These are phyloP conservation scores for Helotiales sp. DNA, from an alignment of 2,329 filamentous ascomycete genomes.

Conservation along the genomic window DNA sequence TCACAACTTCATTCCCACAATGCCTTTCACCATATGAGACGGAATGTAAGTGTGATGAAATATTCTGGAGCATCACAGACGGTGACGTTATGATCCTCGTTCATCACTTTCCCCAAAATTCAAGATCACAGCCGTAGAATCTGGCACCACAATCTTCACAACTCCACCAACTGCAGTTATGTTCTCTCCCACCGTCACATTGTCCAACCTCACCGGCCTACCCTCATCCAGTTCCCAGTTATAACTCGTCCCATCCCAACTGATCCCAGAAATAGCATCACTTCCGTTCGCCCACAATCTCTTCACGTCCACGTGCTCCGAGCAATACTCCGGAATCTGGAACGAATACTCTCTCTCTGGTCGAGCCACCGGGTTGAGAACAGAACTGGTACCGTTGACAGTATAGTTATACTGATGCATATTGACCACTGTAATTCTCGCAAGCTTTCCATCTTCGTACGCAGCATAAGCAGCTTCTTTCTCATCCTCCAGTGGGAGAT, in stretches of 20 bases:
- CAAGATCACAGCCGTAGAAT: constrained; percentile 41
- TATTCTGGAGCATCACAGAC: too few relatives aligned
- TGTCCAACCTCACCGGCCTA: constrained; percentile 51
- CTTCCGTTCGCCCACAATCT: constrained; percentile 61
- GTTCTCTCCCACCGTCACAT: constrained; percentile 54
- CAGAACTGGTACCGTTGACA: constrained; percentile 38
- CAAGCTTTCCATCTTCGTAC: constrained; percentile 46
- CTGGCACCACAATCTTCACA: constrained; percentile 40
- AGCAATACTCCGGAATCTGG: constrained; percentile 31
- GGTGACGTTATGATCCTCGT: too few relatives aligned
- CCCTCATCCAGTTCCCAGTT: constrained; percentile 59
- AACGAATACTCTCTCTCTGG: constrained; percentile 44
- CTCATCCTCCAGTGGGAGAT: constrained; percentile 41
- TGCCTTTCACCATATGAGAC: too few relatives aligned
- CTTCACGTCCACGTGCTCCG: constrained; percentile 40
- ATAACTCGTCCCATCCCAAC: constrained; percentile 62
- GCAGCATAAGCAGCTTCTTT: constrained; percentile 56
- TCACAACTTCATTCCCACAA: too few relatives aligned
- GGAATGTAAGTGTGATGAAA: too few relatives aligned
- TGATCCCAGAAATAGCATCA: constrained; percentile 61
- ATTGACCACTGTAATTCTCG: constrained; percentile 56
- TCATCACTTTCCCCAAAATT: constrained; percentile 13
- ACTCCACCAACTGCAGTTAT: constrained; percentile 39
- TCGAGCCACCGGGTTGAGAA: constrained; percentile 34
- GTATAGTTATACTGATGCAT: constrained; percentile 61